Conservation (phyloP, 345 rosid genomes). For the Eucalyptus viminalis region DNA sequence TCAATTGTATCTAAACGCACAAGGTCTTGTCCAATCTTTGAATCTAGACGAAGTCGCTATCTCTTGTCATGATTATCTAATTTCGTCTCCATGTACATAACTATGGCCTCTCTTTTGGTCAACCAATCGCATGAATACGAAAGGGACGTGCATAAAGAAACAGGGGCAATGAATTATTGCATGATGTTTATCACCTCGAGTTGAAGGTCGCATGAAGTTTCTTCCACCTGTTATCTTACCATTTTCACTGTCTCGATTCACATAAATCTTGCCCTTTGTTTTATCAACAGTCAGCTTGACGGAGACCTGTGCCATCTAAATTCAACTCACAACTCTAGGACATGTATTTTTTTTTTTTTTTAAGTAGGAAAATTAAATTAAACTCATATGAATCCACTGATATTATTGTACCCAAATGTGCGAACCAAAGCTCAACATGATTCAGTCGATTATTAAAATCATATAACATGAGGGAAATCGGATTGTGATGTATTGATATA, state of each 20-base stretch:
- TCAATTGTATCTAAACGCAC: background rate
- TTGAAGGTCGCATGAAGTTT: background rate
- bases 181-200: background rate
- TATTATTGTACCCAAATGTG: background rate
- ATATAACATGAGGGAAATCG: background rate
- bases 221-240: background rate
- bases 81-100: background rate
- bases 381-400: background rate
- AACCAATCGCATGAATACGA: background rate
- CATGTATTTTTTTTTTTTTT: background rate
- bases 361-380: background rate
- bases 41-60: background rate
- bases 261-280: background rate
- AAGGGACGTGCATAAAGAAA: background rate
- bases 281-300: background rate
- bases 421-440: background rate
- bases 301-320: background rate
- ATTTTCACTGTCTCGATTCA: background rate
- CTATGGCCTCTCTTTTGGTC: background rate
- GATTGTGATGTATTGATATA: background rate
- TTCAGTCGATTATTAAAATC: background rate
- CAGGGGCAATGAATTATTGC: background rate
- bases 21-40: background rate
- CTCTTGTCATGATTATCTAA: background rate
- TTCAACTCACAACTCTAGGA: background rate